These are phyloP conservation scores for Yamadazyma scolyti DNA, from an alignment of 805 yeast genomes.

Conservation along the genomic window DNA sequence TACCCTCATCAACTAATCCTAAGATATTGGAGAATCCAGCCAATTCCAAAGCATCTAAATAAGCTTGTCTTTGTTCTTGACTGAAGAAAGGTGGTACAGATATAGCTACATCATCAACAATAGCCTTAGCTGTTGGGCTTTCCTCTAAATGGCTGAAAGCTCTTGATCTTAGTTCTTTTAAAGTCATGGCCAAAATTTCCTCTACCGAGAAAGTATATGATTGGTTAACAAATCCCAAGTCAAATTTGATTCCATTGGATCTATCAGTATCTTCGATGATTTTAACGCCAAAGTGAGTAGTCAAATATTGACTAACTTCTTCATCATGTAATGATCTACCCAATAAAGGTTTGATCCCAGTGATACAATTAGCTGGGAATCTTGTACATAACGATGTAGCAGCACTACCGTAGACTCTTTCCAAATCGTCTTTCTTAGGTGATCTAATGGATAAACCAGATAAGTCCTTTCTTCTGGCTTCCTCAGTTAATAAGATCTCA, in stretches of 20 bases:
- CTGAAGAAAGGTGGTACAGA: constrained; percentile 73
- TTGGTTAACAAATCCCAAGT: constrained; percentile 33
- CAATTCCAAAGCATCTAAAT: constrained; percentile 66
- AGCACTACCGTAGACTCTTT: constrained; percentile 76
- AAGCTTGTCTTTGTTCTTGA: constrained; percentile 63
- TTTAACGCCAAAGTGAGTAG: constrained; percentile 59
- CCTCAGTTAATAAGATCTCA: constrained; percentile 85
- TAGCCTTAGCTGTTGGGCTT: constrained; percentile 45
- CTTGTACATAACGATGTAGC: constrained; percentile 67
- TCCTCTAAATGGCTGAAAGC: constrained; percentile 60
- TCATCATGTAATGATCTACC: constrained; percentile 57
- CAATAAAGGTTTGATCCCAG: constrained; percentile 65
- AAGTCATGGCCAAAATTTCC: constrained; percentile 80
- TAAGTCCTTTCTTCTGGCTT: constrained; percentile 85
- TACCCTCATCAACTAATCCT: constrained; percentile 81
- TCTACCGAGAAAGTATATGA: constrained; percentile 50
- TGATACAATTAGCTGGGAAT: constrained; percentile 65
- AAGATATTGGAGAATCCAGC: constrained; percentile 60
- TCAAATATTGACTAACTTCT: constrained; percentile 43
- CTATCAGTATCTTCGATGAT: constrained; percentile 35
- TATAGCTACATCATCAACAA: constrained; percentile 64
- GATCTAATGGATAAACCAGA: constrained; percentile 69
- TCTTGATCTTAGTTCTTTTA: constrained; percentile 60
- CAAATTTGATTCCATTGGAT: constrained; percentile 55
- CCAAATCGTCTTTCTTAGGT: constrained; percentile 42